Percentiles rank a stretch among this genome's conserved stretches.
These are phyloP conservation scores for Claviceps pazoutovae DNA, from an alignment of 2,329 filamentous ascomycete species.

Conservation along the genomic window DNA sequence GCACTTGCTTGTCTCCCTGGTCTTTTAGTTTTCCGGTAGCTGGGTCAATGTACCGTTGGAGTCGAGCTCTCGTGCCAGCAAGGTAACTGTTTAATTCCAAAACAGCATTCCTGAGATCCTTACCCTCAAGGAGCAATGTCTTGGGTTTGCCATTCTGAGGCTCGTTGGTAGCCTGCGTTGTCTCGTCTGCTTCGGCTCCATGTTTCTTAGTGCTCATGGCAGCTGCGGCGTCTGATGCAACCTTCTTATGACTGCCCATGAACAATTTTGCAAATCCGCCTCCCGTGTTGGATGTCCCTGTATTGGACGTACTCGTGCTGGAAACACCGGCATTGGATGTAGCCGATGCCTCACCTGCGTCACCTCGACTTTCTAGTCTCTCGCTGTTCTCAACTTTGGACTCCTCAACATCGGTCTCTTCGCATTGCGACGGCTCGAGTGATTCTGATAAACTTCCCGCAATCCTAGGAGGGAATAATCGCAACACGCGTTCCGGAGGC, in stretches of 20 bases:
- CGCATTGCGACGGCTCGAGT: slow-evolving; percentile 21
- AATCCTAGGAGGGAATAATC: slow-evolving; percentile 69
- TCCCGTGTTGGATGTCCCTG: slow-evolving; percentile 15
- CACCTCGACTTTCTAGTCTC: slow-evolving; percentile 14
- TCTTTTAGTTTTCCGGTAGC: slow-evolving; percentile 48
- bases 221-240: slow-evolving; percentile 41
- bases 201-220: slow-evolving; percentile 48
- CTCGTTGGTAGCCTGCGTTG: slow-evolving; percentile 33
- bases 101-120: slow-evolving; percentile 70
- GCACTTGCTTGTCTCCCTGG: slow-evolving; percentile 27
- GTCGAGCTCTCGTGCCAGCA: slow-evolving; percentile 61
- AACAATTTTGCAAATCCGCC: slow-evolving; percentile 41
- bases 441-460: slow-evolving; percentile 64
- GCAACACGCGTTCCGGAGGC: slow-evolving; percentile 76
- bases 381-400: slow-evolving; percentile 16
- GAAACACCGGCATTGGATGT: slow-evolving; percentile 21
- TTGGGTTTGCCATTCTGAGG: slow-evolving; percentile 28
- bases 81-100: slow-evolving; percentile 77
- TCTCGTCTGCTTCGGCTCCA: slow-evolving; percentile 40
- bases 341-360: slow-evolving; percentile 13
- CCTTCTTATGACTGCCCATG: slow-evolving; percentile 31
- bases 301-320: too few species aligned
- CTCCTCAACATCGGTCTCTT: slow-evolving; percentile 28
- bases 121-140: slow-evolving; percentile 46
- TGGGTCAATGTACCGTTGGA: slow-evolving; percentile 49